These are phyloP conservation scores for Capsicum rhomboideum DNA, from an alignment of 257 asterid genomes.

Conservation along the genomic window DNA sequence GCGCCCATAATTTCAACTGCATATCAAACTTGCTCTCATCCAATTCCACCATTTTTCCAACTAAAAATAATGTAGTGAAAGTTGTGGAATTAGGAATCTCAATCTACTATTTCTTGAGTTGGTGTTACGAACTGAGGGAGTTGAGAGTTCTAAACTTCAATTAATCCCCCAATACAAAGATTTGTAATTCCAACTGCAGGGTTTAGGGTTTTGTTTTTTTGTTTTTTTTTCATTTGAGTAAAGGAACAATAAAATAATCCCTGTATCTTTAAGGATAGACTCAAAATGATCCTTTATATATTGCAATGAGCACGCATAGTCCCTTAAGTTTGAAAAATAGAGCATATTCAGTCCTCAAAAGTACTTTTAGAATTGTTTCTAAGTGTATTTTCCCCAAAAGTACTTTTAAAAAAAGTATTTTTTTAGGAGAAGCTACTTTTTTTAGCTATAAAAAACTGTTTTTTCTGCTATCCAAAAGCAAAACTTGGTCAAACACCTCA, in stretches of 20 bases:
- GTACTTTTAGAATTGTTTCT: no score
- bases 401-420: no score
- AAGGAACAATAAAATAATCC: neutral
- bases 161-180: neutral
- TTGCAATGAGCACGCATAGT: neutral
- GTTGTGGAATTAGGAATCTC: neutral
- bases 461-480: no score
- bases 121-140: no score
- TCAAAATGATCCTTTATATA: no score
- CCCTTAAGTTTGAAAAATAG: neutral
- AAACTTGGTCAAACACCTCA: no score
- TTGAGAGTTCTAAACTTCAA: neutral
- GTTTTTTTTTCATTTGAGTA: neutral
- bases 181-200: neutral
- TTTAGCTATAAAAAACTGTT: no score
- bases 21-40: slow-evolving; percentile 60
- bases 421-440: no score
- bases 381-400: no score
- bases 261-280: neutral
- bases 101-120: no score
- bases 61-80: neutral
- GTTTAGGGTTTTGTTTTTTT: neutral
- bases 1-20: slow-evolving; percentile 57
- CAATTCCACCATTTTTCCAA: slow-evolving; percentile 12
- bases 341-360: neutral